A percentile compares a stretch with the other conserved stretches of the same genome.
phyloP scores from a whole-genome alignment of 2,329 filamentous ascomycete genomes.

The Metarhizium robertsii region DNA sequence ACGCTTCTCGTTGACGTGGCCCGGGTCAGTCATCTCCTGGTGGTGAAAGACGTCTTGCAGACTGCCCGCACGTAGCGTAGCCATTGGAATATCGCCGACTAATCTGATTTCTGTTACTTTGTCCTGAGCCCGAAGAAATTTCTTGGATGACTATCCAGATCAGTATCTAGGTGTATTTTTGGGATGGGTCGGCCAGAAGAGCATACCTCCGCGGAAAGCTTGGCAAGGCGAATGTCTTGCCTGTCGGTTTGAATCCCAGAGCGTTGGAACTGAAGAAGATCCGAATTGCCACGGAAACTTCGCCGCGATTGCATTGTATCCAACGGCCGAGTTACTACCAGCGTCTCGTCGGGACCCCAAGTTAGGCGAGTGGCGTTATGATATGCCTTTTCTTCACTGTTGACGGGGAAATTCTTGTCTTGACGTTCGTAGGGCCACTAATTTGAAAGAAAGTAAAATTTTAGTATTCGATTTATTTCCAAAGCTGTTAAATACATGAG shows the following conservation, averaged over 20 bases:
- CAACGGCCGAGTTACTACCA: conserved; percentile 47
- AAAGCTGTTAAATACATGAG: conserved; percentile 6
- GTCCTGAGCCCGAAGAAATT: conserved; percentile 46
- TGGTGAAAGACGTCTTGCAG: conserved; percentile 31
- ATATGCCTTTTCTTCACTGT: conserved; percentile 54
- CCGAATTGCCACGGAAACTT: conserved; percentile 14
- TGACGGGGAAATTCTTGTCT: conserved; percentile 59
- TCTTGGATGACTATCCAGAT: conserved; percentile 39
- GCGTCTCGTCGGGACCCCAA: conserved; percentile 66
- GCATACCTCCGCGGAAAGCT: conserved; percentile 47
- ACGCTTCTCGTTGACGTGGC: conserved; percentile 54
- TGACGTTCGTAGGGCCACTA: conserved; percentile 86
- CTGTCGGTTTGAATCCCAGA: conserved; percentile 50
- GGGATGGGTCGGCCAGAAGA: neutral
- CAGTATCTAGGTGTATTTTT: neutral
- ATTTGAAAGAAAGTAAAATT: conserved; percentile 19
- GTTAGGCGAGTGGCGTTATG: conserved; percentile 67
- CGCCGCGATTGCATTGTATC: conserved; percentile 30
- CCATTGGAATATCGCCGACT: conserved; percentile 50
- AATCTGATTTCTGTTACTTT: conserved; percentile 43
- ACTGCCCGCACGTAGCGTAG: conserved; percentile 31
- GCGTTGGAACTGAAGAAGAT: conserved; percentile 23
- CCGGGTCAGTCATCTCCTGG: conserved; percentile 31
- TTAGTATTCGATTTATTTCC: conserved; percentile 30
- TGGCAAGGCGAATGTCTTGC: conserved; percentile 56